Conservation (phyloP, 1,284 basidiomycete species). For the Cutaneotrichosporon sp. region DNA sequence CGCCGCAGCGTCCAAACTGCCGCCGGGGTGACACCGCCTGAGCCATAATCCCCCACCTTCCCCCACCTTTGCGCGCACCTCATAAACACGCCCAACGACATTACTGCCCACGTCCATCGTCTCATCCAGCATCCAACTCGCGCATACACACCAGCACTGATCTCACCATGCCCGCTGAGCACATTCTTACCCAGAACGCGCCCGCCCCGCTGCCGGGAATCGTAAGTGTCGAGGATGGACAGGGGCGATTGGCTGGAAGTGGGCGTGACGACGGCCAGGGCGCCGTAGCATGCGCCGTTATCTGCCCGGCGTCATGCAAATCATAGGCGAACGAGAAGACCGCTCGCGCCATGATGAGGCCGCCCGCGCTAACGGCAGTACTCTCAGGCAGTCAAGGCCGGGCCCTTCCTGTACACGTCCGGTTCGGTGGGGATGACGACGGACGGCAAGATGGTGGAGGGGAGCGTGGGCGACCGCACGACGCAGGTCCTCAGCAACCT, state of each 20-base stretch:
- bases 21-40: too few relatives aligned
- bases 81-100: background rate
- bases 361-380: conserved; percentile 22
- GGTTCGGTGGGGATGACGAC: conserved; percentile 41
- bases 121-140: background rate
- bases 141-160: too few relatives aligned
- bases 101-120: background rate
- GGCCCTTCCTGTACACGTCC: conserved; percentile 37
- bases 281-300: background rate
- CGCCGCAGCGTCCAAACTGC: too few relatives aligned
- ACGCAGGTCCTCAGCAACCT: conserved; percentile 42
- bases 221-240: too few relatives aligned
- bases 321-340: too few relatives aligned
- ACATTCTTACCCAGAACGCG: conserved; percentile 33
- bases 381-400: conserved; percentile 42
- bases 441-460: conserved; percentile 40
- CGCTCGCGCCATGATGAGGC: background rate
- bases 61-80: background rate
- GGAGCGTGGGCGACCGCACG: conserved; percentile 40
- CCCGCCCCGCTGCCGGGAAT: conserved; percentile 38
- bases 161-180: conserved; percentile 21
- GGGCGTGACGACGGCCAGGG: too few relatives aligned
- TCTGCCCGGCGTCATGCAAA: too few relatives aligned
- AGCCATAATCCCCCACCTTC: background rate
- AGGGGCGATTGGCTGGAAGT: too few relatives aligned